Evolutionary conservation across 108 stramenopile species (phyloP).

Genomic region (Nitzschia sp.): DNA sequence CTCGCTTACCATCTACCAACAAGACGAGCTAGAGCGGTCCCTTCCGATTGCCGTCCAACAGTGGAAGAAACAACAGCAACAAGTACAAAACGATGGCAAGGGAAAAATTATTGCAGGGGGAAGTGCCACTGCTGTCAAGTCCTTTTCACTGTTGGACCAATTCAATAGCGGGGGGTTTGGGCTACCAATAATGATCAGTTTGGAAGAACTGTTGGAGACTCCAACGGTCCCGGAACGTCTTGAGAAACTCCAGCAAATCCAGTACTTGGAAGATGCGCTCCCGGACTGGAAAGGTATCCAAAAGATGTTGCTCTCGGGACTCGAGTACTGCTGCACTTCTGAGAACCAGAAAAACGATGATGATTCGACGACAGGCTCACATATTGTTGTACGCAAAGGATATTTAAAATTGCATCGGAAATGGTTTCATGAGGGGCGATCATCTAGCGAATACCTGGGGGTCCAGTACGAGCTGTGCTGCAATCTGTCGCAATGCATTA

Average conservation of each 20-base stretch:
- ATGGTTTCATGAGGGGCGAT: conserved; percentile 26
- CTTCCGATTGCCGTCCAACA: neutral
- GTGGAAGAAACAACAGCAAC: neutral
- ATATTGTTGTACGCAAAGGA: neutral
- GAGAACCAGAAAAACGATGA: neutral
- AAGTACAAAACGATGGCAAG: neutral
- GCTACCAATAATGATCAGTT: neutral
- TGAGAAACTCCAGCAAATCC: conserved; percentile 3
- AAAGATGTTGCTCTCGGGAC: conserved; percentile 2
- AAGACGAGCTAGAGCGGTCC: neutral
- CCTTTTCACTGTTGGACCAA: conserved; percentile 33
- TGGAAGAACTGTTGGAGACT: conserved; percentile 25
- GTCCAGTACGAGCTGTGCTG: conserved; percentile 22
- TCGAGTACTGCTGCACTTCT: neutral
- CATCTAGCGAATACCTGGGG: conserved; percentile 13
- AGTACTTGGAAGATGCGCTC: conserved; percentile 29
- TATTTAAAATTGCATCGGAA: conserved; percentile 24
- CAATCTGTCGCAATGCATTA: conserved; percentile 13
- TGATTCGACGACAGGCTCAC: neutral
- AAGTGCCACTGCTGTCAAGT: neutral
- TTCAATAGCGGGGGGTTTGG: conserved; percentile 10
- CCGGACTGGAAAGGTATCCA: conserved; percentile 23
- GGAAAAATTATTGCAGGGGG: neutral
- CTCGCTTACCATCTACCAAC: neutral
- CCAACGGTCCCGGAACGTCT: conserved; percentile 8